A percentile compares a stretch with the other conserved stretches of the same genome.
phyloP scores from a whole-genome alignment of 1,284 basidiomycete genomes.

The Erythrobasidium hasegawianum region DNA sequence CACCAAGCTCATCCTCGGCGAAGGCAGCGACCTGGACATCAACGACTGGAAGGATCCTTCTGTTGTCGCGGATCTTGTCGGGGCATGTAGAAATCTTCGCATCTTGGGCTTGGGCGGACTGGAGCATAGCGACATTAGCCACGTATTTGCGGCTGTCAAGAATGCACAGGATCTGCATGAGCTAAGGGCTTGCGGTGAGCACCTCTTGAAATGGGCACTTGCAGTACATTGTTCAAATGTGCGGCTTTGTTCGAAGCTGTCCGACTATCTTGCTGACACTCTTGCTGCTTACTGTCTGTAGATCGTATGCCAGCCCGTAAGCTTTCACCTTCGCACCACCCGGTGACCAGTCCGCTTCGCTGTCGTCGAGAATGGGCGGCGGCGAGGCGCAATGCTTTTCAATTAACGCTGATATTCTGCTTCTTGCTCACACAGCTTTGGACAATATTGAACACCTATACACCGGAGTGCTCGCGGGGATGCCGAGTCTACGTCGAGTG shows the following conservation, averaged over 20 bases:
- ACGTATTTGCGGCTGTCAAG: background rate
- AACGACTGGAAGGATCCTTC: constrained; percentile 12
- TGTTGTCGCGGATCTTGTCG: constrained; percentile 7
- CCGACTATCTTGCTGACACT: background rate
- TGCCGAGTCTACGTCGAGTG: background rate
- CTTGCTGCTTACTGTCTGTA: background rate
- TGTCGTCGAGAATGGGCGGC: too few species aligned
- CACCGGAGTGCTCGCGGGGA: background rate
- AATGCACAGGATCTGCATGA: constrained; percentile 1
- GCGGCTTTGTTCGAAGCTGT: background rate
- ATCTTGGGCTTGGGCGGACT: constrained; percentile 17
- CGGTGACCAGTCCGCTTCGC: too few species aligned
- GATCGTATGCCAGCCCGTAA: constrained; percentile 24
- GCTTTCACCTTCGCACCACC: too few species aligned
- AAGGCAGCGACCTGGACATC: constrained; percentile 22
- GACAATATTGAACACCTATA: constrained; percentile 12
- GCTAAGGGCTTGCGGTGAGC: constrained; percentile 20
- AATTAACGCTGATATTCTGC: too few species aligned
- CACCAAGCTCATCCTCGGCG: constrained; percentile 15
- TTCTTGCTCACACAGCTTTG: too few species aligned
- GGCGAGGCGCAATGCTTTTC: too few species aligned
- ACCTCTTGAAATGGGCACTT: too few species aligned
- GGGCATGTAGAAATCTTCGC: constrained; percentile 10
- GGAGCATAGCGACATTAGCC: background rate
- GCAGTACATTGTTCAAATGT: too few species aligned